Evolutionary conservation across 768 basidiomycete species (phyloP), one percentile per base, ranked within the genome.

Genomic region (Leccinum pellstonianum): DNA sequence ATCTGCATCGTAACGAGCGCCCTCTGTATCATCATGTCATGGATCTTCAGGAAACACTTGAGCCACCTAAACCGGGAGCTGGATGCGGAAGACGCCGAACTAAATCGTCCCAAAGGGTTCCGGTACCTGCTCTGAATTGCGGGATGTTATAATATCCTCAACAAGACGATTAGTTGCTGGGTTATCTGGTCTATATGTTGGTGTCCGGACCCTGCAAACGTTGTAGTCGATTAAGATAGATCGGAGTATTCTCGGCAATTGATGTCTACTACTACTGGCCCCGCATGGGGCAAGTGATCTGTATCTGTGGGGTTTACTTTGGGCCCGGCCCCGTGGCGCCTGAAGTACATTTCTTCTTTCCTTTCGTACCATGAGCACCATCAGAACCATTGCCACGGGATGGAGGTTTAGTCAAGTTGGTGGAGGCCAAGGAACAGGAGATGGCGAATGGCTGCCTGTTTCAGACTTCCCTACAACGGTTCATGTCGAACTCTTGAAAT

Each of bases 401-500:
- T 93, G 91, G 91, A 73, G 71, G 47, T 91, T 92, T 67, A 84
- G 83, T 8, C 88, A 87, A 68, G 70, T 87, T 35, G 83, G 82
- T 23, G 87, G 86, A 14, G 85, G 83, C 27, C 74, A 80, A 60
- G 83, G 83, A 21, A 83, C 83, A 23, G 78, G 80, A 57, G 76
- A 82, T 27, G 85, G 78, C 46, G 88, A 91, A 78, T 92, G 89
- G 90, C 64, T 89, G 33, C 58, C 76, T 5, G 80, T 80, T 27
- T 81, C 84, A 25, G 73, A 80, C 57, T 86, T 95, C 65, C 94
- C 95, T 12, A 95, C 94, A 1, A 87, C 86, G 1, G 87, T 94
- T 12, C 94, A 97, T 64, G 90, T 90, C 54, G 95, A 96, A 68
- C 80, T 97, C 33, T 71, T 93, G 70, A 87, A 84, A 68, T 67